These are phyloP conservation scores for Carex sylvatica DNA, from an alignment of 202 grass and related monocot species.

Conservation along the genomic window DNA sequence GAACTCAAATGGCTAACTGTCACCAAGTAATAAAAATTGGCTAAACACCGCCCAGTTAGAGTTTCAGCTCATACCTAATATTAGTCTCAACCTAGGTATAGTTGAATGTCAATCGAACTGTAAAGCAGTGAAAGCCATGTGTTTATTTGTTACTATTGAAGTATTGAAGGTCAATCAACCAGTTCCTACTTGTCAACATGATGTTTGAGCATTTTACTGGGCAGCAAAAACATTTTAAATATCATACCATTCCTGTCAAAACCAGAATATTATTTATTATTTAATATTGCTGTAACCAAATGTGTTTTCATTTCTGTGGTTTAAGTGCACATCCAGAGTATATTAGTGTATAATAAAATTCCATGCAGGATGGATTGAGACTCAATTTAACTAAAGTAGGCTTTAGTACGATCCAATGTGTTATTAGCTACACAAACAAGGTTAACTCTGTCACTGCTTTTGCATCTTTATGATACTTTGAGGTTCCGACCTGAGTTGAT, in stretches of 20 bases:
- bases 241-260: not conserved
- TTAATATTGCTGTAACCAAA: not conserved
- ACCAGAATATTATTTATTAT: not conserved
- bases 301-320: conserved; percentile 1
- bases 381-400: not conserved
- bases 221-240: not conserved
- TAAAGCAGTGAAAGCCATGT: not conserved
- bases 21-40: not conserved
- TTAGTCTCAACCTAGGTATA: not conserved
- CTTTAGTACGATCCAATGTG: not conserved
- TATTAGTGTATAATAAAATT: not conserved
- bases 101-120: not conserved
- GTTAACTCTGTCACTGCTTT: not conserved
- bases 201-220: not conserved
- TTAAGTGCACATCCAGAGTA: not conserved
- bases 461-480: not conserved
- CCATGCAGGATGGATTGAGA: not conserved
- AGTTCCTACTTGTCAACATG: not conserved
- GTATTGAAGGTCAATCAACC: too few species aligned
- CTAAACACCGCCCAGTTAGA: not conserved
- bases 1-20: not conserved
- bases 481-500: not conserved
- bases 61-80: not conserved
- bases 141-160: not conserved
- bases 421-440: not conserved